Evolutionary conservation across 805 yeast genomes (phyloP).

Genomic region (Jamesozyma lodderae): DNA sequence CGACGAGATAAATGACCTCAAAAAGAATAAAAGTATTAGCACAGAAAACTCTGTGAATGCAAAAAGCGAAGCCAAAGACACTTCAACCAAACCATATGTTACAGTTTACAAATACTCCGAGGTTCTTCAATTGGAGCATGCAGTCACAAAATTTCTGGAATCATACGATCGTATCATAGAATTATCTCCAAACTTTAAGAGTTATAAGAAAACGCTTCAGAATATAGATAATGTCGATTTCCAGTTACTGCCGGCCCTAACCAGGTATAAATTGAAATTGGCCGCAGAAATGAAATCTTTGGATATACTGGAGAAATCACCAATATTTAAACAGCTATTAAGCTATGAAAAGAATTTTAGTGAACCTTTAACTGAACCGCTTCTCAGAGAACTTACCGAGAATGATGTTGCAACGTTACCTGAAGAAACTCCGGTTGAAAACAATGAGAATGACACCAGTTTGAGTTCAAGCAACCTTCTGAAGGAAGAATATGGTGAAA

Average conservation of each 20-base stretch:
- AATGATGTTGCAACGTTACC: slow-evolving; percentile 14
- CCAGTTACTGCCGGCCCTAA: slow-evolving; percentile 41
- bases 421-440: slow-evolving; percentile 5
- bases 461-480: not conserved
- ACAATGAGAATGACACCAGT: slow-evolving; percentile 4
- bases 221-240: slow-evolving; percentile 28
- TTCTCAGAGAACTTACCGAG: slow-evolving; percentile 12
- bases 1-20: not conserved
- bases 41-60: too few relatives aligned
- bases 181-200: slow-evolving; percentile 46
- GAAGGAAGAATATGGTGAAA: slow-evolving; percentile 17
- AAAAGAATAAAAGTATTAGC: too few relatives aligned
- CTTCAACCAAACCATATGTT: too few relatives aligned
- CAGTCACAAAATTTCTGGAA: slow-evolving; percentile 44
- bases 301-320: slow-evolving; percentile 40
- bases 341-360: slow-evolving; percentile 30
- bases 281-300: slow-evolving; percentile 53
- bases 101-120: slow-evolving; percentile 14
- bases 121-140: slow-evolving; percentile 40
- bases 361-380: slow-evolving; percentile 11
- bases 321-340: slow-evolving; percentile 47
- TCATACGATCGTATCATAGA: slow-evolving; percentile 41
- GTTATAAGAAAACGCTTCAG: slow-evolving; percentile 31
- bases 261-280: slow-evolving; percentile 46
- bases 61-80: too few relatives aligned